phyloP scores from a whole-genome alignment of 1,284 basidiomycete species.

The Bjerkandera adusta region DNA sequence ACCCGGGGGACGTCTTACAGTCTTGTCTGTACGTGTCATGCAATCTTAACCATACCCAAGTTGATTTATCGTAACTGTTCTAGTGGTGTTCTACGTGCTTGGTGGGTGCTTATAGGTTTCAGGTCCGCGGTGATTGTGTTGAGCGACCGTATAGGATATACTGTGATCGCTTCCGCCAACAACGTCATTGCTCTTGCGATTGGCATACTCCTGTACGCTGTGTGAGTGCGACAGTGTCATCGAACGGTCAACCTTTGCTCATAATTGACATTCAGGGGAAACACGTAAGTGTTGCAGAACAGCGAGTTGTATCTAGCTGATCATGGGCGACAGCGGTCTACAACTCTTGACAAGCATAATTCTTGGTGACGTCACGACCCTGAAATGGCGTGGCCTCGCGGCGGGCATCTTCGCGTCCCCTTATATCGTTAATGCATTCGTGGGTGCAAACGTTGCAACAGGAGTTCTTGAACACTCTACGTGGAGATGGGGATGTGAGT shows the following conservation, averaged over 20 bases:
- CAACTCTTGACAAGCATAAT: constrained; percentile 76
- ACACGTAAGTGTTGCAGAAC: constrained; percentile 51
- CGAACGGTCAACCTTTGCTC: too few relatives aligned
- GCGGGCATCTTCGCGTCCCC: constrained; percentile 64
- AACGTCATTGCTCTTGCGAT: constrained; percentile 41
- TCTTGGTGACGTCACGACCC: constrained; percentile 80
- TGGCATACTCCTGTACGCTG: constrained; percentile 47
- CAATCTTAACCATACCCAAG: not conserved
- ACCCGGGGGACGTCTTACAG: constrained; percentile 60
- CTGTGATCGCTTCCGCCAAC: constrained; percentile 64
- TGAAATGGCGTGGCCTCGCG: constrained; percentile 79
- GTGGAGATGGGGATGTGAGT: constrained; percentile 75
- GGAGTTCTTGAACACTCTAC: constrained; percentile 50
- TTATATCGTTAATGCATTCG: constrained; percentile 66
- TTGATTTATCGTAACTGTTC: too few relatives aligned
- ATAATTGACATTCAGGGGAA: constrained; percentile 45
- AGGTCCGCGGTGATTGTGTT: too few relatives aligned
- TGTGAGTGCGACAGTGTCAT: too few relatives aligned
- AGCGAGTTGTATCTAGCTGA: too few relatives aligned
- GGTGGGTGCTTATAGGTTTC: too few relatives aligned
- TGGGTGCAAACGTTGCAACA: constrained; percentile 71
- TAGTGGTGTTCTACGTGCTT: constrained; percentile 57
- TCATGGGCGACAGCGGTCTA: constrained; percentile 44
- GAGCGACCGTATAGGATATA: too few relatives aligned
- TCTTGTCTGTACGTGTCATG: constrained; percentile 50